Percentiles rank a stretch among this genome's conserved stretches.
Evolutionary conservation across 352 stramenopile species (phyloP).

Genomic region (Phytophthora colocasiae): DNA sequence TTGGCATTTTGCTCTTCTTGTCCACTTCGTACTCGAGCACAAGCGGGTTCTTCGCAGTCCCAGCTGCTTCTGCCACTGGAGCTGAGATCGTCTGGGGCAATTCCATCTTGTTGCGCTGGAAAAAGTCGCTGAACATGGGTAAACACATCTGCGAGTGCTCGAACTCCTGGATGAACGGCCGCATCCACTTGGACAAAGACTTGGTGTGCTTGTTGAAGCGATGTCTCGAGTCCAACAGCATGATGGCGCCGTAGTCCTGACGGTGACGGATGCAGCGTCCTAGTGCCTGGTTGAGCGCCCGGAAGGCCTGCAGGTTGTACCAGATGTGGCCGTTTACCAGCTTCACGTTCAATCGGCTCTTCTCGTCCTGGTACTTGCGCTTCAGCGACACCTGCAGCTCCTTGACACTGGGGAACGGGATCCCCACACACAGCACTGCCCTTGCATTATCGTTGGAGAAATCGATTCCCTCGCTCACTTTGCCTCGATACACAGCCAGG

Average conservation of each 20-base stretch:
- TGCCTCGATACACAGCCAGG: constrained; percentile 98
- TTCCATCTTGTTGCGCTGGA: constrained; percentile 62
- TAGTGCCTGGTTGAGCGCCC: constrained; percentile 99
- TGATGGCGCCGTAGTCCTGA: constrained; percentile 97
- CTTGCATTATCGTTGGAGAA: constrained; percentile 98
- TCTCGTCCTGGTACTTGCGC: constrained; percentile 84
- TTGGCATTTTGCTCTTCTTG: constrained; percentile 28
- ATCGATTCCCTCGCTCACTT: constrained; percentile 99
- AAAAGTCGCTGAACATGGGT: constrained; percentile 69
- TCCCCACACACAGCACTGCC: constrained; percentile 97
- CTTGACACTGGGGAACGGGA: constrained; percentile 97
- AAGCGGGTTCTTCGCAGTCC: constrained; percentile 13
- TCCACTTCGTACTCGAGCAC: constrained; percentile 42
- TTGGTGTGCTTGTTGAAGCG: constrained; percentile 64
- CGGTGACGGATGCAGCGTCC: constrained; percentile 98
- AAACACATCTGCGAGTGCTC: constrained; percentile 72
- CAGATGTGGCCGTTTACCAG: constrained; percentile 87
- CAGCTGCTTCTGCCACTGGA: constrained; percentile 8
- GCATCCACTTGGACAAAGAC: constrained; percentile 86
- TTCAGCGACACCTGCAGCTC: constrained; percentile 91
- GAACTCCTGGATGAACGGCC: constrained; percentile 75
- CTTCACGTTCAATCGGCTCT: constrained; percentile 62
- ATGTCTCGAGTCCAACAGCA: constrained; percentile 95
- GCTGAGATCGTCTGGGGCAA: constrained; percentile 34
- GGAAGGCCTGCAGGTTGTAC: constrained; percentile 98